Conservation (phyloP, 805 yeast species). For the Sugiyamaella lignohabitans region DNA sequence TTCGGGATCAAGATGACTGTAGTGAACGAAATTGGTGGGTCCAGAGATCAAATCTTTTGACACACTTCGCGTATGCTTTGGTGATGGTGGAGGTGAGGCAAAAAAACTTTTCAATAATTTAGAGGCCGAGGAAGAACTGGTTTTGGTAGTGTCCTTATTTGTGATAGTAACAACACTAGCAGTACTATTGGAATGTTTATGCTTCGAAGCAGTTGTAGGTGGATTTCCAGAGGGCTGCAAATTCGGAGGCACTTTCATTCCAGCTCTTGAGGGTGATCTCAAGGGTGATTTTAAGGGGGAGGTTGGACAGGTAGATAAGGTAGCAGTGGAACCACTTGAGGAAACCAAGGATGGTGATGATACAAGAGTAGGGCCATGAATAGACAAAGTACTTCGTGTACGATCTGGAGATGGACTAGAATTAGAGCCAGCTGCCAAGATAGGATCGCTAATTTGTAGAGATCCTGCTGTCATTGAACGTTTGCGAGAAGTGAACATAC, state of each 20-base stretch:
- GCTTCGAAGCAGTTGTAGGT: not conserved
- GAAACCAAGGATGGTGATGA: too few relatives aligned
- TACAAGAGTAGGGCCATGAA: too few relatives aligned
- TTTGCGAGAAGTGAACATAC: not conserved
- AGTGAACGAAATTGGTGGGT: slow-evolving; percentile 23
- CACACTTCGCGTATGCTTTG: not conserved
- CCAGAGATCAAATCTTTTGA: slow-evolving; percentile 13
- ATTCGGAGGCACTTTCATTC: too few relatives aligned
- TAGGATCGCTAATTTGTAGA: not conserved
- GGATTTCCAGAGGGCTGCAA: too few relatives aligned
- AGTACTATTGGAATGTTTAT: not conserved
- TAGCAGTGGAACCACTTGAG: too few relatives aligned
- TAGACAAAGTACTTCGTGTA: too few relatives aligned
- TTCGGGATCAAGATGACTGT: slow-evolving; percentile 18
- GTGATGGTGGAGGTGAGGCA: not conserved
- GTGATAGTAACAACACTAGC: not conserved
- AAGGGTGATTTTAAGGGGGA: not conserved
- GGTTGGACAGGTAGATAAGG: too few relatives aligned
- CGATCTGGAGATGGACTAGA: not conserved
- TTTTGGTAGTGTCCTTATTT: not conserved
- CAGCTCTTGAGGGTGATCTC: too few relatives aligned
- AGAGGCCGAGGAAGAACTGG: slow-evolving; percentile 4
- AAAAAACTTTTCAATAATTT: slow-evolving; percentile 3
- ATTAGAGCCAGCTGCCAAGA: not conserved
- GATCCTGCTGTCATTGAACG: not conserved